Percentiles rank a stretch among this genome's conserved stretches.
These are phyloP conservation scores for Fusarium sterilihyphosum DNA, from an alignment of 2,329 filamentous ascomycete genomes.

Conservation along the genomic window DNA sequence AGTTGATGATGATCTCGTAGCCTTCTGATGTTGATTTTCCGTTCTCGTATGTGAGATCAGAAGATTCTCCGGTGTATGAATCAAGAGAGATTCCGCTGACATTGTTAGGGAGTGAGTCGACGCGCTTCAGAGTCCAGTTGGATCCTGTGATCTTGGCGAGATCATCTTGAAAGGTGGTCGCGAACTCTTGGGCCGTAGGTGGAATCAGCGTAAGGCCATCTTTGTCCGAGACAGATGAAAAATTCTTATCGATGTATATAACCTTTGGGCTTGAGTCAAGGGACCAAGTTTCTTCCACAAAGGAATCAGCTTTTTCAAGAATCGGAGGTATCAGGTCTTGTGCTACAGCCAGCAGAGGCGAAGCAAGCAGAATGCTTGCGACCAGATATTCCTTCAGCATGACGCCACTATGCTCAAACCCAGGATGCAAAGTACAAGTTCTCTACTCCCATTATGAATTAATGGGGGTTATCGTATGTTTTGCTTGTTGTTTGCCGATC, in stretches of 20 bases:
- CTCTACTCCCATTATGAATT: rapidly evolving
- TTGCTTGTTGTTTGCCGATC: not conserved
- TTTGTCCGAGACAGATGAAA: not conserved
- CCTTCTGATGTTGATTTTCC: slow-evolving; percentile 7
- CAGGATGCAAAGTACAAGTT: too few relatives aligned
- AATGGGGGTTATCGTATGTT: not conserved
- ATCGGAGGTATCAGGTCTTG: slow-evolving; percentile 10
- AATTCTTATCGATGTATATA: not conserved
- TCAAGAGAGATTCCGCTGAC: not conserved
- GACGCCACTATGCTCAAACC: rapidly evolving
- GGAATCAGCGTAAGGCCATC: slow-evolving; percentile 3
- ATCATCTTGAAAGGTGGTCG: slow-evolving; percentile 7
- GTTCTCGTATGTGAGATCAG: slow-evolving; percentile 1
- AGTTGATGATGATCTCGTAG: slow-evolving; percentile 9
- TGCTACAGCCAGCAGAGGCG: not conserved
- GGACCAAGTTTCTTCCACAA: slow-evolving; percentile 1
- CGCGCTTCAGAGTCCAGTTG: slow-evolving; percentile 14
- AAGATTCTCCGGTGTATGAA: not conserved
- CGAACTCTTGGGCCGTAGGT: slow-evolving; percentile 8
- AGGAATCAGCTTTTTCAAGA: not conserved
- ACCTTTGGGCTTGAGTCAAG: not conserved
- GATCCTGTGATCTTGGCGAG: not conserved
- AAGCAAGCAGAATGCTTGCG: not conserved
- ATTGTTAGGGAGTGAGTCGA: not conserved
- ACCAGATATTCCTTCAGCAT: not conserved